A percentile compares a stretch with the other conserved stretches of the same genome.
These are phyloP conservation scores for Lactarius hengduanensis DNA, from an alignment of 768 basidiomycete species.

Conservation along the genomic window DNA sequence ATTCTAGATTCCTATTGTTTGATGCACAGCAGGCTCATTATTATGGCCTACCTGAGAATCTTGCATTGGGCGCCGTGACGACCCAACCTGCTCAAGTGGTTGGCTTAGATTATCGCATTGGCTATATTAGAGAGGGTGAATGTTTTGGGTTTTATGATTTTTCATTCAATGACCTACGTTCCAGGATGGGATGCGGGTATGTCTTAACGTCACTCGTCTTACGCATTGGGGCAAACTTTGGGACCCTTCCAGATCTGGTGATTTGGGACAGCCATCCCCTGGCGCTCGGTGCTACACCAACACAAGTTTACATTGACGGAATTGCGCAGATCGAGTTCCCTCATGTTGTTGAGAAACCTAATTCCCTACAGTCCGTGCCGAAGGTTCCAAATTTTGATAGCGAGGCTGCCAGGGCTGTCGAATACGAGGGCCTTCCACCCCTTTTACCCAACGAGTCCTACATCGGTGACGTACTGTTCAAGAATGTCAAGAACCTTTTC, in stretches of 20 bases:
- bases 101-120: constrained; percentile 69
- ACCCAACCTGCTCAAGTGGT: constrained; percentile 60
- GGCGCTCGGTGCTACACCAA: constrained; percentile 72
- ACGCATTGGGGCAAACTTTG: neutral
- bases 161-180: neutral
- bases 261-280: constrained; percentile 80
- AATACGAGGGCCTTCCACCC: constrained; percentile 75
- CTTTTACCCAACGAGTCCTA: constrained; percentile 45
- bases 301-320: constrained; percentile 87
- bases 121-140: constrained; percentile 60
- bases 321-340: constrained; percentile 61
- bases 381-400: constrained; percentile 67
- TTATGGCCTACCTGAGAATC: constrained; percentile 53
- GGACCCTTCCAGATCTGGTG: constrained; percentile 41
- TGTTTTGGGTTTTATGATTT: neutral
- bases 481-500: constrained; percentile 51
- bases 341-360: constrained; percentile 28
- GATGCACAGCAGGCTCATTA: constrained; percentile 72
- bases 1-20: constrained; percentile 64
- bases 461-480: constrained; percentile 52
- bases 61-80: constrained; percentile 63
- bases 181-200: constrained; percentile 66
- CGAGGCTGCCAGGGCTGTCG: constrained; percentile 59
- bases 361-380: constrained; percentile 43
- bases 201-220: constrained; percentile 11